Evolutionary conservation across 2,329 filamentous ascomycete genomes (phyloP).

Genomic region (Verticillium klebahnii): DNA sequence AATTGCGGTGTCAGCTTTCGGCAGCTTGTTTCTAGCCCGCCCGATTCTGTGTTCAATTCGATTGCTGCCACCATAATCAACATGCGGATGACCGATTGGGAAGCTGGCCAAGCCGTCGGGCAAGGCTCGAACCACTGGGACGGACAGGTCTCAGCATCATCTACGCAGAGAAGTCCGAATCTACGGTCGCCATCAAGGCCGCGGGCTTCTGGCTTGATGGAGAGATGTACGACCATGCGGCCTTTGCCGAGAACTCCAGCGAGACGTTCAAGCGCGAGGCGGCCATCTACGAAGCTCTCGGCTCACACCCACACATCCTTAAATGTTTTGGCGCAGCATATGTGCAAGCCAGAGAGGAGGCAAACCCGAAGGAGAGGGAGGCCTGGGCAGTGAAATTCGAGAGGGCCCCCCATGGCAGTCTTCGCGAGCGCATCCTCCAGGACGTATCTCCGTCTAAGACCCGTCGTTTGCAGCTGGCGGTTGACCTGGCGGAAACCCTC

Average conservation of each 20-base stretch:
- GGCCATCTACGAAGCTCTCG: neutral
- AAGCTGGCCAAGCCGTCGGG: neutral
- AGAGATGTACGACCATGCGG: neutral
- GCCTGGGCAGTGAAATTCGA: conserved; percentile 1
- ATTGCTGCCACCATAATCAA: neutral
- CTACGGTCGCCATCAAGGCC: neutral
- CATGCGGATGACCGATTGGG: neutral
- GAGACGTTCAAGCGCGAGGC: neutral
- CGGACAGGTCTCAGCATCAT: neutral
- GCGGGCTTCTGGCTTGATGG: neutral
- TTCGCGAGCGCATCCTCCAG: neutral
- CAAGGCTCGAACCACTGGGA: neutral
- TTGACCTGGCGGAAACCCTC: neutral
- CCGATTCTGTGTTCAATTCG: neutral
- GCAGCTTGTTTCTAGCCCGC: neutral
- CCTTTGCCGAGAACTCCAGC: neutral
- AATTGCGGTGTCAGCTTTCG: neutral
- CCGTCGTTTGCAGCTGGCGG: neutral
- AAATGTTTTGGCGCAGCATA: neutral
- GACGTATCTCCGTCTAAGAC: neutral
- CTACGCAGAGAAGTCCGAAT: neutral
- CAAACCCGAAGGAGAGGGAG: neutral
- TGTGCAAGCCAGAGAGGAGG: neutral
- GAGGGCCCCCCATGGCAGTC: neutral
- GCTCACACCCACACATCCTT: neutral